phyloP scores from a whole-genome alignment of 2,329 filamentous ascomycete genomes.

The Knufia petricola region DNA sequence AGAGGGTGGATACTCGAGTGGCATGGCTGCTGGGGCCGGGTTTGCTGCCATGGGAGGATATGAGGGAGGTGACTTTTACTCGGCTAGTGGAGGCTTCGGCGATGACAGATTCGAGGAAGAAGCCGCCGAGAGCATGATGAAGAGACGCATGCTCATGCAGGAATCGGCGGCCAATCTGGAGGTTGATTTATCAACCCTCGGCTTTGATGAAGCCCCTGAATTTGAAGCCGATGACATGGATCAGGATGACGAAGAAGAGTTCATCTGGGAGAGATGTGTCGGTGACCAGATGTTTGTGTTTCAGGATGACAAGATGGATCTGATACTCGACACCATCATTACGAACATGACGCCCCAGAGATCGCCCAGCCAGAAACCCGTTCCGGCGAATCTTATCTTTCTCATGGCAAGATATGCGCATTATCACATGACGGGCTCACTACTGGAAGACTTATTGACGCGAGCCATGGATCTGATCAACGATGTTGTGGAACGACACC shows the following conservation, averaged over 20 bases:
- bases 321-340: constrained; percentile 89
- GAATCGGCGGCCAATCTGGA: constrained; percentile 95
- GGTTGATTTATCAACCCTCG: constrained; percentile 89
- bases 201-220: constrained; percentile 90
- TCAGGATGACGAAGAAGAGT: constrained; percentile 79
- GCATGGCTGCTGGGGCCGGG: constrained; percentile 48
- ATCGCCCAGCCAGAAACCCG: constrained; percentile 92
- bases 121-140: constrained; percentile 91
- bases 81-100: constrained; percentile 58
- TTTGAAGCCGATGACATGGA: constrained; percentile 54
- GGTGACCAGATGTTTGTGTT: constrained; percentile 99
- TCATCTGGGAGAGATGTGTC: constrained; percentile 87
- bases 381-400: constrained; percentile 95
- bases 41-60: constrained; percentile 39
- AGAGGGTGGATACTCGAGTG: constrained; percentile 69
- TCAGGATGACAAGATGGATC: constrained; percentile 83
- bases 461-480: constrained; percentile 95
- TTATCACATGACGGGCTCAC: constrained; percentile 81
- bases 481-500: constrained; percentile 79
- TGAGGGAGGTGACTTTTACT: constrained; percentile 81
- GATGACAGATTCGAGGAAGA: constrained; percentile 95
- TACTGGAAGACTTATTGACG: constrained; percentile 69
- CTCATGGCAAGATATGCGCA: constrained; percentile 91
- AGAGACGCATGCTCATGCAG: constrained; percentile 91
- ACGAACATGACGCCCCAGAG: constrained; percentile 96